These are phyloP conservation scores for Chrysoporthe cubensis DNA, from an alignment of 2,329 filamentous ascomycete species.

Conservation along the genomic window DNA sequence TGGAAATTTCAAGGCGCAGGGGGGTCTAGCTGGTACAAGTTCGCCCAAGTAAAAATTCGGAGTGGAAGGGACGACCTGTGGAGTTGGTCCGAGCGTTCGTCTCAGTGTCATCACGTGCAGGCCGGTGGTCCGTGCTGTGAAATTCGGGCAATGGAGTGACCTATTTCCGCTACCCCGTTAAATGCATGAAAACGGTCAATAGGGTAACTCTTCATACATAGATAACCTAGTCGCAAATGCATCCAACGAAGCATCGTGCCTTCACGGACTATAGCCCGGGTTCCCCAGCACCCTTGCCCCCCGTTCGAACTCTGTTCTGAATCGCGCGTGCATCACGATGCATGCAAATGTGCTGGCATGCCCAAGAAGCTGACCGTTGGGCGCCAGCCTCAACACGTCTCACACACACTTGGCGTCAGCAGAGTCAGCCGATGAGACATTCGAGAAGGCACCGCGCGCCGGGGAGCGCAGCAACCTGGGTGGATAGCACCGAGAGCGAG, in stretches of 20 bases:
- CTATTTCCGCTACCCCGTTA: slow-evolving; percentile 18
- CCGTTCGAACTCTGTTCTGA: neutral
- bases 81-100: slow-evolving; percentile 12
- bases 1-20: slow-evolving; percentile 31
- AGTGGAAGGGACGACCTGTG: slow-evolving; percentile 23
- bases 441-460: neutral
- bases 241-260: neutral
- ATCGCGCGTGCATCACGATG: slow-evolving; percentile 3
- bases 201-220: accelerated
- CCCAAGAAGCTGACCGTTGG: neutral
- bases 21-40: slow-evolving; percentile 13
- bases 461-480: neutral
- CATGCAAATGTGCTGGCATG: neutral
- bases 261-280: neutral
- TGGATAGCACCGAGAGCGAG: neutral
- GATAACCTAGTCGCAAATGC: neutral
- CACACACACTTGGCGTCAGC: neutral
- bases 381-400: neutral
- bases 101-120: slow-evolving; percentile 12
- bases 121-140: neutral
- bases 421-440: neutral
- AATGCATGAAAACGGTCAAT: neutral
- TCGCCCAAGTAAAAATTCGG: slow-evolving; percentile 19
- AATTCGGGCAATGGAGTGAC: slow-evolving; percentile 20
- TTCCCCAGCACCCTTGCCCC: slow-evolving; percentile 6